Conservation (phyloP, 2,329 filamentous ascomycete species). For the Alternaria ethzedia region DNA sequence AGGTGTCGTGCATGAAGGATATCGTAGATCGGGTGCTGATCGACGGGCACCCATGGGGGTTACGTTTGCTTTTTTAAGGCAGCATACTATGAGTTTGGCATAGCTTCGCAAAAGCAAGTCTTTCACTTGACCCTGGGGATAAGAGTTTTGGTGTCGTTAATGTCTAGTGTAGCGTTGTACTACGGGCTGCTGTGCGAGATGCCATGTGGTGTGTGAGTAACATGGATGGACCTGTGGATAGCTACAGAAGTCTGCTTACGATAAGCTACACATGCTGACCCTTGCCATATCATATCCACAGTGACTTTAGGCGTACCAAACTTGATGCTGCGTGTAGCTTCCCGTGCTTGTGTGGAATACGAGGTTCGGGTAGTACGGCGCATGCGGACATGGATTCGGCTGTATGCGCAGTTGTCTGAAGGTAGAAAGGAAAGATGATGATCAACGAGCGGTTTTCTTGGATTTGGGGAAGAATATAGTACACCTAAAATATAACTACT, state of each 20-base stretch:
- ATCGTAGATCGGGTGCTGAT: not conserved
- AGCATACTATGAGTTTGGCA: not conserved
- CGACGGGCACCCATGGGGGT: too few relatives aligned
- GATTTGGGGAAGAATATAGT: too few relatives aligned
- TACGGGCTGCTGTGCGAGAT: too few relatives aligned
- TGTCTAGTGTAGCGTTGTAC: too few relatives aligned
- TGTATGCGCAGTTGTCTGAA: not conserved
- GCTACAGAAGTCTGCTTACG: too few relatives aligned
- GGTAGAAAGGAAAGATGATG: too few relatives aligned
- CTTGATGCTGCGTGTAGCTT: not conserved
- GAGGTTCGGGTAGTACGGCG: conserved; percentile 5
- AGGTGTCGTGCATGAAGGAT: not conserved
- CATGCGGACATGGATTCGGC: not conserved
- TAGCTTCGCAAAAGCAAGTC: not conserved
- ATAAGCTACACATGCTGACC: too few relatives aligned
- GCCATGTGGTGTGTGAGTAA: too few relatives aligned
- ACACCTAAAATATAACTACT: too few relatives aligned
- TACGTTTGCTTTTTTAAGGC: not conserved
- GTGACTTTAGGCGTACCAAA: not conserved
- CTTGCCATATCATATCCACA: too few relatives aligned
- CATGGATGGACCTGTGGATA: too few relatives aligned
- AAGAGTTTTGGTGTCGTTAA: not conserved
- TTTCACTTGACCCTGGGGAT: not conserved
- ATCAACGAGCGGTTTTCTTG: too few relatives aligned
- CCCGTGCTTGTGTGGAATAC: not conserved